Percentiles rank a stretch among this genome's conserved stretches.
Conservation (phyloP, 768 basidiomycete species). For the Serendipita sp. region DNA sequence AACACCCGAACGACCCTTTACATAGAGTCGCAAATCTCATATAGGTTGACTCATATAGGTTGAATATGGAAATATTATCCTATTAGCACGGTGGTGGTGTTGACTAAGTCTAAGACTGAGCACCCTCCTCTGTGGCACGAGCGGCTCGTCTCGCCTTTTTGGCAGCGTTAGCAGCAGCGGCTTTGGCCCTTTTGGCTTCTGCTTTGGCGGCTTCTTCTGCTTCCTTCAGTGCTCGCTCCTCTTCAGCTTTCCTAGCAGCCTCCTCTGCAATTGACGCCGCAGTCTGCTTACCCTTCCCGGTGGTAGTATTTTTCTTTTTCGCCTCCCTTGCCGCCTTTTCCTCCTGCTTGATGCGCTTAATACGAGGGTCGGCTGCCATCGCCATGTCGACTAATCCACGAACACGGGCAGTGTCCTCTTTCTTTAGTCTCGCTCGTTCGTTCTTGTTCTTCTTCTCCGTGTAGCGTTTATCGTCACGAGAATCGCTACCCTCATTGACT, state of each 20-base stretch:
- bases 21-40: background rate
- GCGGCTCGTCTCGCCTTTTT: constrained; percentile 70
- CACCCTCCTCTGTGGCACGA: constrained; percentile 31
- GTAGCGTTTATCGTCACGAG: constrained; percentile 97
- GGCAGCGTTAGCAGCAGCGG: constrained; percentile 73
- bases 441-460: constrained; percentile 99
- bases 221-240: constrained; percentile 43
- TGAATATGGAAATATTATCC: background rate
- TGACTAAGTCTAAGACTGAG: background rate
- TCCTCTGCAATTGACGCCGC: constrained; percentile 29
- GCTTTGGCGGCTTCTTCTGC: constrained; percentile 59
- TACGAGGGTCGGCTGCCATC: constrained; percentile 71
- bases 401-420: constrained; percentile 87
- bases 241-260: constrained; percentile 33
- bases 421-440: constrained; percentile 89
- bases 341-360: constrained; percentile 91
- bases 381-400: constrained; percentile 76
- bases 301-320: constrained; percentile 48
- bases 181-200: constrained; percentile 72
- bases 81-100: background rate
- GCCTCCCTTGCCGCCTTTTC: constrained; percentile 90
- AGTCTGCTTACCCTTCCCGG: constrained; percentile 18
- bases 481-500: constrained; percentile 92
- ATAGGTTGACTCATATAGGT: background rate
- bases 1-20: background rate